Evolutionary conservation across 2,329 filamentous ascomycete species (phyloP), one percentile per base, ranked within the genome.

Genomic region (Cryphonectria carpinicola): DNA sequence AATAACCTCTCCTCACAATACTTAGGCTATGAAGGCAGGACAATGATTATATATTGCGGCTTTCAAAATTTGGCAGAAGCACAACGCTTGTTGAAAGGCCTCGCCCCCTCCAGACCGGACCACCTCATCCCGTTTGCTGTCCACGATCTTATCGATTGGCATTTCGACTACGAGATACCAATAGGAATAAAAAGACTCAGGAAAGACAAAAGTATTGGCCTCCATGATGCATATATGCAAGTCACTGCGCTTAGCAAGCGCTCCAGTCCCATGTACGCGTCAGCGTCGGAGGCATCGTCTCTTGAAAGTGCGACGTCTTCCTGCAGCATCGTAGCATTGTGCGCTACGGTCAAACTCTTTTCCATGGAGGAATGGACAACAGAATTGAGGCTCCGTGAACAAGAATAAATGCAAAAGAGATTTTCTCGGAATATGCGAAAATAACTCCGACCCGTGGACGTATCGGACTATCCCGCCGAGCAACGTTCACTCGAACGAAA

Each of bases 201-300:
- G 8, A 61, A 13, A 25, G 19, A 39, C 11, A 39, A 8, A 39
- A 37, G 17, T 14, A 35, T n/a, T 61, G 19, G 32, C 17, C 19
- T 39, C 5, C 7, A 35, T 2, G 32, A 8, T 25, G 58, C 11
- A 39, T 61, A 11, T 37, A 25, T 61, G 19, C 32, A 22, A 5
- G 39, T 19, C 58, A 22, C 35, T 17, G 58, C 35, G 35, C 58
- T 39, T 35, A 39, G 54, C 54, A 35, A 58, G 35, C 6, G 54
- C 54, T 58, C 17, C 54, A 17, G 54, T 58, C 13, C 25, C 54
- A 61, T 37, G 58, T 61, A 61, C 58, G 58, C 58, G 58, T 61
- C 58, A 61, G 58, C 58, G 35, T 61, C 58, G 58, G 58, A 61
- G 58, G 35, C 58, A 39, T 61, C 32, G 17, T 61, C 35, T n/a